Percentiles rank a stretch among this genome's conserved stretches.
Conservation (phyloP, 257 asterid species). For the Fraxinus anomala region DNA sequence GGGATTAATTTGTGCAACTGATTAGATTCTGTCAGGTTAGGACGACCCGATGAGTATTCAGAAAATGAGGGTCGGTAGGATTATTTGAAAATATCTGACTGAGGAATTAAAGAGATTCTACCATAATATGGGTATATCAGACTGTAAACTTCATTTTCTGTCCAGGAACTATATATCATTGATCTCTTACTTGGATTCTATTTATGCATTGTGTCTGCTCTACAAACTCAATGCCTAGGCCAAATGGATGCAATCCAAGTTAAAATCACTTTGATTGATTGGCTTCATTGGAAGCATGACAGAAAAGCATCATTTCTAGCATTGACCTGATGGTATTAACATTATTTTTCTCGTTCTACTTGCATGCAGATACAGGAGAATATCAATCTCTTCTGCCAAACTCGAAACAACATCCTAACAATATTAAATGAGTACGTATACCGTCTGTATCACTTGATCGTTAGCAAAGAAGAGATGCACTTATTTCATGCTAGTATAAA, state of each 20-base stretch:
- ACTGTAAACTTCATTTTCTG: neutral
- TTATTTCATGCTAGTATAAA: neutral
- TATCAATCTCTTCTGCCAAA: constrained; percentile 62
- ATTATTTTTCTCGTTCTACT: constrained; percentile 22
- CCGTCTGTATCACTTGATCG: constrained; percentile 3
- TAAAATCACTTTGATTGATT: neutral
- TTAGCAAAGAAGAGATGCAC: constrained; percentile 20
- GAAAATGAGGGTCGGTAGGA: constrained; percentile 7
- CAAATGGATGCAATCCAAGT: neutral
- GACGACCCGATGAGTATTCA: neutral
- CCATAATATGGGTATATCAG: neutral
- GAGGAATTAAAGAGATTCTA: constrained; percentile 6
- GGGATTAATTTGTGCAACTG: neutral
- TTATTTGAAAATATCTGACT: constrained; percentile 8
- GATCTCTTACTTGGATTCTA: constrained; percentile 18
- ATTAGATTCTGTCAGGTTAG: neutral
- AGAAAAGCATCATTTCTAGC: constrained; percentile 21
- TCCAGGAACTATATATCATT: neutral
- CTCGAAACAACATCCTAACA: constrained; percentile 59
- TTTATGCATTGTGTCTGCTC: neutral
- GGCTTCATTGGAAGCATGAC: neutral
- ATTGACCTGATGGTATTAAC: constrained; percentile 19
- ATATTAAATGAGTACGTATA: constrained; percentile 67
- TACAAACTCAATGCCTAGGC: neutral
- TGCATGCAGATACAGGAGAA: constrained; percentile 76